These are phyloP conservation scores for Cystofilobasidium capitatum DNA, from an alignment of 768 basidiomycete species.

Conservation along the genomic window DNA sequence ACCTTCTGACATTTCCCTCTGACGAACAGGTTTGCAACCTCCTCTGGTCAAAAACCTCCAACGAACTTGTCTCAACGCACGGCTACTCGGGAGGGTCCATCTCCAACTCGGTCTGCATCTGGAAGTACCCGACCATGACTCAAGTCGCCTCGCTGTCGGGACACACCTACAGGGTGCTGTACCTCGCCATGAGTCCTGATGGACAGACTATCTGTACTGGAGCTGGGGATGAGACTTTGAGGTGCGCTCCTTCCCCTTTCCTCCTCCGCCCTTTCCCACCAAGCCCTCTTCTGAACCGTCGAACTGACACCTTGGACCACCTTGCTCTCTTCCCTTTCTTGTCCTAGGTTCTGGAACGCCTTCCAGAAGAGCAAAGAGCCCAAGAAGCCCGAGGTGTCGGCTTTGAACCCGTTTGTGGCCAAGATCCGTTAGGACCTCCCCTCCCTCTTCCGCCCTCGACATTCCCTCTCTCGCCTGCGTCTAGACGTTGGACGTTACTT, in stretches of 20 bases:
- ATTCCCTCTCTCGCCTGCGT: no score
- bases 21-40: conserved; percentile 78
- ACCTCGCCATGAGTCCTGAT: conserved; percentile 27
- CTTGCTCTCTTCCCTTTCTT: background rate
- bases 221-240: conserved; percentile 89
- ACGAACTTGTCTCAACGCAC: conserved; percentile 95
- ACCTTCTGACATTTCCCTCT: background rate
- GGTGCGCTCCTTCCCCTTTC: conserved; percentile 35
- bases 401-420: conserved; percentile 22
- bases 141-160: conserved; percentile 93
- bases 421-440: conserved; percentile 19
- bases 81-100: conserved; percentile 88
- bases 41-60: conserved; percentile 88
- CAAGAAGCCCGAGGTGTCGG: conserved; percentile 15
- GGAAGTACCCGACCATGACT: conserved; percentile 85
- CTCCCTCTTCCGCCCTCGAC: background rate
- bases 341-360: conserved; percentile 73
- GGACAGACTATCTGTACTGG: conserved; percentile 80
- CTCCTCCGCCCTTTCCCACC: background rate
- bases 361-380: conserved; percentile 49
- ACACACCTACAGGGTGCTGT: conserved; percentile 82
- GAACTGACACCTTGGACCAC: background rate
- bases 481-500: no score
- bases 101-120: conserved; percentile 62
- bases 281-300: no score